Conservation (phyloP, 331 rosid species). For the Malus hybrid region DNA sequence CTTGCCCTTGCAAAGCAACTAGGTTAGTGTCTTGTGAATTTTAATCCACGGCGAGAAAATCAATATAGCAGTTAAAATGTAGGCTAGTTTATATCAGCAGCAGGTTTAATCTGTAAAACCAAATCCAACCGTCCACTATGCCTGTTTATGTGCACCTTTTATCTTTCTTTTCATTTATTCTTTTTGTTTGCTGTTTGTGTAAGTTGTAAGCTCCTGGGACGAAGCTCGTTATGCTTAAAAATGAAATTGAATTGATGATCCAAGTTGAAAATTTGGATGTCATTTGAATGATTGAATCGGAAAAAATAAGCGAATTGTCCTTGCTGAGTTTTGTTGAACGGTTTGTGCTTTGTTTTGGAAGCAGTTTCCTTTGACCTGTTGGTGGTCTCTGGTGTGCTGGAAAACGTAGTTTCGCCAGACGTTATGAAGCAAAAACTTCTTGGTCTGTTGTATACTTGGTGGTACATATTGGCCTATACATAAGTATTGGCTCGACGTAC, state of each 20-base stretch:
- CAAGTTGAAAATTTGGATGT: background rate
- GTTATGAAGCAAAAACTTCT: background rate
- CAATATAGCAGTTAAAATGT: constrained; percentile 20
- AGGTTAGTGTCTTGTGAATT: constrained; percentile 7
- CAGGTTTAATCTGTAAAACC: constrained; percentile 36
- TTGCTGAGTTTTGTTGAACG: background rate
- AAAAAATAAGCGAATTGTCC: background rate
- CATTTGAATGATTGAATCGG: background rate
- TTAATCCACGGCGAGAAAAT: constrained; percentile 9
- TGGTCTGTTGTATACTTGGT: too few species aligned
- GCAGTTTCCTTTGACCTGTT: background rate
- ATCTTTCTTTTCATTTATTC: background rate
- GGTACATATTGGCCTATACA: too few species aligned
- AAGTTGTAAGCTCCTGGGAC: background rate
- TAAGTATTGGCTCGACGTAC: too few species aligned
- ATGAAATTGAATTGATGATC: background rate
- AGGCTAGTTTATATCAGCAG: constrained; percentile 25
- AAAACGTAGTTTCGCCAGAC: background rate
- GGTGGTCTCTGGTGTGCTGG: background rate
- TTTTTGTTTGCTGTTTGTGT: background rate
- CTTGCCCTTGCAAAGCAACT: constrained; percentile 7
- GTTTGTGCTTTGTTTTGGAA: background rate
- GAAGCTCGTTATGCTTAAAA: background rate
- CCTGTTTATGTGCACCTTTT: background rate
- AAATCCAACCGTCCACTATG: constrained; percentile 16